Conservation (phyloP, 1,284 basidiomycete genomes). For the Austroboletus niveus region DNA sequence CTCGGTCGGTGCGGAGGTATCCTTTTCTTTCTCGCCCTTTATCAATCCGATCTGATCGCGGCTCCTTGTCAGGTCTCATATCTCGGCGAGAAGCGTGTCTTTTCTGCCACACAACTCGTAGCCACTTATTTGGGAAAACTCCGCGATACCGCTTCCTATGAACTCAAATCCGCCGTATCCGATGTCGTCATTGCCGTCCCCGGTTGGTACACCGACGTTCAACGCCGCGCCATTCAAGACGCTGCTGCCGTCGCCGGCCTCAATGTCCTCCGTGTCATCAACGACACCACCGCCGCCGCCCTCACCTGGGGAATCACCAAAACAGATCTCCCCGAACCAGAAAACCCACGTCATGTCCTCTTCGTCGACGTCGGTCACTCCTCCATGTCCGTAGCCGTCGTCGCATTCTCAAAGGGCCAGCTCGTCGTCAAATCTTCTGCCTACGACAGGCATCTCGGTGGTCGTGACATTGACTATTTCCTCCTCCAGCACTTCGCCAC, state of each 20-base stretch:
- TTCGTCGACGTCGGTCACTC: constrained; percentile 95
- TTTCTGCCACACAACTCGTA: constrained; percentile 85
- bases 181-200: constrained; percentile 94
- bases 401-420: constrained; percentile 91
- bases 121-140: constrained; percentile 87
- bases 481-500: constrained; percentile 84
- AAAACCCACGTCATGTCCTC: constrained; percentile 80
- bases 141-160: constrained; percentile 77
- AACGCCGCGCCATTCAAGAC: constrained; percentile 84
- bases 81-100: constrained; percentile 73
- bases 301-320: constrained; percentile 97
- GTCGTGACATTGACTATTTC: constrained; percentile 89
- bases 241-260: constrained; percentile 86
- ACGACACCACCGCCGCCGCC: constrained; percentile 90
- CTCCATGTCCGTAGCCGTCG: constrained; percentile 79
- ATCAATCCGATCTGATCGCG: constrained; percentile 16
- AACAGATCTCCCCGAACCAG: constrained; percentile 82
- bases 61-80: constrained; percentile 68
- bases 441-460: constrained; percentile 89
- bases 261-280: constrained; percentile 89
- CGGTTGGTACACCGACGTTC: constrained; percentile 91
- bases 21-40: constrained; percentile 21
- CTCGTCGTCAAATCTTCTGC: constrained; percentile 83
- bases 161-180: constrained; percentile 82
- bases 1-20: constrained; percentile 79